A percentile compares a stretch with the other conserved stretches of the same genome.
Evolutionary conservation across 345 rosid genomes (phyloP).

Genomic region (Moricandia moricandioides): DNA sequence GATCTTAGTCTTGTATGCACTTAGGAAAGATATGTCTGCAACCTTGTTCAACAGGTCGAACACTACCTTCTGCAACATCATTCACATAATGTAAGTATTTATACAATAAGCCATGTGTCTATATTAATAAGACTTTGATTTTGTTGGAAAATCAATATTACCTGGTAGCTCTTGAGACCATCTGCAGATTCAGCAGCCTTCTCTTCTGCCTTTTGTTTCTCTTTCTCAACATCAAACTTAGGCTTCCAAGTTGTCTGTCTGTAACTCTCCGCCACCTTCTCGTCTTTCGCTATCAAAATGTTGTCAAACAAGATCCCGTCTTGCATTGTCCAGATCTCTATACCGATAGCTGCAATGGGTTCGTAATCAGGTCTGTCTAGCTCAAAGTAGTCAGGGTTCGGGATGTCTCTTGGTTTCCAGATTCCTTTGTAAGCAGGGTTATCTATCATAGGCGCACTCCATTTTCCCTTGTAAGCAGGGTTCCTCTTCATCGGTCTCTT

Average conservation of each 20-base stretch:
- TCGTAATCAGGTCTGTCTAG: constrained; percentile 66
- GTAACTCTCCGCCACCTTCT: constrained; percentile 54
- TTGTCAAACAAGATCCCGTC: constrained; percentile 79
- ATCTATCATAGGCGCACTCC: constrained; percentile 70
- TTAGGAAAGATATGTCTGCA: constrained; percentile 72
- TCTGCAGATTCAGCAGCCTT: constrained; percentile 48
- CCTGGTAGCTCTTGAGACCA: constrained; percentile 43
- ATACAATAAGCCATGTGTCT: not conserved
- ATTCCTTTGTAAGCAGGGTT: constrained; percentile 77
- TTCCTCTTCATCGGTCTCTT: constrained; percentile 76
- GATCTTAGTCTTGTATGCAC: constrained; percentile 52
- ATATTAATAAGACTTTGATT: not conserved
- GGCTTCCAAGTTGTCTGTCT: constrained; percentile 62
- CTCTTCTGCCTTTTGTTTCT: constrained; percentile 72
- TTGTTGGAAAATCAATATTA: constrained; percentile 7
- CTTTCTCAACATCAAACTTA: constrained; percentile 64
- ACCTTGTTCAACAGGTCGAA: constrained; percentile 67
- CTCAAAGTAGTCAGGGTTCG: constrained; percentile 73
- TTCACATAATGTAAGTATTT: not conserved
- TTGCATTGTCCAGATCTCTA: constrained; percentile 94
- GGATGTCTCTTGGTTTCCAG: constrained; percentile 78
- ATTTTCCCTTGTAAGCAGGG: constrained; percentile 87
- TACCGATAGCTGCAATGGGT: constrained; percentile 78
- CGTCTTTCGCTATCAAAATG: constrained; percentile 59
- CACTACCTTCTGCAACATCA: constrained; percentile 51